Base-by-base conservation (phyloP, 805 yeast species). In the Sporopachydermia lactativora region DNA sequence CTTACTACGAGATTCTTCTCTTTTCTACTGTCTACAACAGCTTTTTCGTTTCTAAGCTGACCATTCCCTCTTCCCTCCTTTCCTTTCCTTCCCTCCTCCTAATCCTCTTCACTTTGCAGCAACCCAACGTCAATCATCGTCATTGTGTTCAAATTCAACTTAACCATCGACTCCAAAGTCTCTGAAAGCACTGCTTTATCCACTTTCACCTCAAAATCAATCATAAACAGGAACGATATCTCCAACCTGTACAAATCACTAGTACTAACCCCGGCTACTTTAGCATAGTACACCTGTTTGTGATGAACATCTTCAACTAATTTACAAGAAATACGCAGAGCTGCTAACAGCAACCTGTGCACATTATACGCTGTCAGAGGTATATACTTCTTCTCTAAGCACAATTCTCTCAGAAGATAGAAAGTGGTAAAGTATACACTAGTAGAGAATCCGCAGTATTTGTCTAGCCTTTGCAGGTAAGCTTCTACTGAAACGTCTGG, bases 191-290 rank as follows among this genome's bases (percentile, higher is more conserved):
- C 41, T 2, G 43, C 45, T 34, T 57, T 55, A 42, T 68, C 68
- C 4, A 69, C 66, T 36, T 62, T 64, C 42, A 75, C 53, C 38
- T 70, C 66, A 51, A 71, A 74, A 49, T 71, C 68, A 39, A 69
- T 45, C 37, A 73, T 49, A 47, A 68, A 70, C 42, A 75, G 52
- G 34, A 73, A 57, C 1, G 74, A 65, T 15, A 72, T 63, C 48
- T 74, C 81, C 36, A 75, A 54, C 18, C 61, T 56, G 41, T 61
- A 55, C 39, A 74, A 54, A 41, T 74, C 81, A 3, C 50, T 41
- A 35, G 58, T 43, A 3, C 65, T 53, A 11, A 70, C 54, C 1
- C 75, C 75, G 17, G 70, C 70, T 1, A 66, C 71, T 35, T 64
- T 64, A 34, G 71, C 66, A 42, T 65, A 67, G 41, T 70, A 61